Evolutionary conservation across 106 monocot species (phyloP).

Genomic region (Iris macrosiphon): DNA sequence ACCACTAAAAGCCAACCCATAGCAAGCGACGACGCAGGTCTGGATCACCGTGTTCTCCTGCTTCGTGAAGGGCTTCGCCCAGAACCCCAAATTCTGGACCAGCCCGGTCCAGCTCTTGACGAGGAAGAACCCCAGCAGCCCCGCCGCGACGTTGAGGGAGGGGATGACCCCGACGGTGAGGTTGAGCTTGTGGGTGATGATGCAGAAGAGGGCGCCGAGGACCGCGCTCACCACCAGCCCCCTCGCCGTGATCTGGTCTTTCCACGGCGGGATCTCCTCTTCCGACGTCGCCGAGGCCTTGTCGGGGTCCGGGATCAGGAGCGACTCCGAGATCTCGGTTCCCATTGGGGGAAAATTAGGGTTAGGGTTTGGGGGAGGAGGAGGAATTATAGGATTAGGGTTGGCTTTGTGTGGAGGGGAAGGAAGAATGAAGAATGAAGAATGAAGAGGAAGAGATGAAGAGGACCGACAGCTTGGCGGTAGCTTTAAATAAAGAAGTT

Average conservation of each 20-base stretch:
- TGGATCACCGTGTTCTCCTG: constrained; percentile 99
- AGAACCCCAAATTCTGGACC: constrained; percentile 42
- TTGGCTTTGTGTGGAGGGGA: neutral
- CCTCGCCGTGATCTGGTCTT: constrained; percentile 76
- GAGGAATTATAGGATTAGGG: neutral
- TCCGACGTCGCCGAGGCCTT: neutral
- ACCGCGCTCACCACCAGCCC: constrained; percentile 66
- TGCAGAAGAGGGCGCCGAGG: constrained; percentile 79
- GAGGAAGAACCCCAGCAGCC: constrained; percentile 84
- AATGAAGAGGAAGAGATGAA: neutral
- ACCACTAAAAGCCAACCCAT: constrained; percentile 92
- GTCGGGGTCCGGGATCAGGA: constrained; percentile 12
- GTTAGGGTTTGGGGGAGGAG: neutral
- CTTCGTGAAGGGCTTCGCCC: constrained; percentile 51
- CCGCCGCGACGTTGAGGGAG: constrained; percentile 91
- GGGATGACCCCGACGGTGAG: constrained; percentile 96
- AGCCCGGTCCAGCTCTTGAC: constrained; percentile 74
- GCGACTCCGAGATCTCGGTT: constrained; percentile 46
- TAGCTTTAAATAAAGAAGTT: neutral
- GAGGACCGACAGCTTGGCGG: neutral
- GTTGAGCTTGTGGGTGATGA: constrained; percentile 95
- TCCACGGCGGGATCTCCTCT: constrained; percentile 43
- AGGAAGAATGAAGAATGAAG: neutral
- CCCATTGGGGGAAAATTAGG: constrained; percentile 13
- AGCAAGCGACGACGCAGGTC: constrained; percentile 98